phyloP scores from a whole-genome alignment of 192 early-diverging fungal genomes.

The Phlyctochytrium arcticum region DNA sequence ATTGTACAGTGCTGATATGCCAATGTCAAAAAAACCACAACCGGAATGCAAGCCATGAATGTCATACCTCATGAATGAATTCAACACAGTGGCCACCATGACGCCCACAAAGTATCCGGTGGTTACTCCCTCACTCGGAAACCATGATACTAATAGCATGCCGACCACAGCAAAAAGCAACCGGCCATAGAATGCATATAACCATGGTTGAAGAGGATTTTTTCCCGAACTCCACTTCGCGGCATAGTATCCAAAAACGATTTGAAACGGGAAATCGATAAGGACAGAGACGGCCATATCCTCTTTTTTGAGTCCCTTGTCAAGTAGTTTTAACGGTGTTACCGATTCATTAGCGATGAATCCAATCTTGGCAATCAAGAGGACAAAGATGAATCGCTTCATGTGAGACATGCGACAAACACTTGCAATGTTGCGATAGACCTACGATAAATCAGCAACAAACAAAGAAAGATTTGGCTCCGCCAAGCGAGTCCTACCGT shows the following conservation, averaged over 20 bases:
- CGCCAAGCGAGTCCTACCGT: neutral
- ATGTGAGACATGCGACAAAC: constrained; percentile 80
- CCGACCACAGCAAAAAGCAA: constrained; percentile 70
- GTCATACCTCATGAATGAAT: constrained; percentile 72
- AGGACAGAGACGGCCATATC: constrained; percentile 86
- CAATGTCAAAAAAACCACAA: no score
- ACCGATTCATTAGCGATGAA: constrained; percentile 96
- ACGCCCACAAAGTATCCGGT: constrained; percentile 72
- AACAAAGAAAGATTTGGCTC: neutral
- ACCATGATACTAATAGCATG: constrained; percentile 78
- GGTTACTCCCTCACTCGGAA: constrained; percentile 67
- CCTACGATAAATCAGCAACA: constrained; percentile 56
- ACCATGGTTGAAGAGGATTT: constrained; percentile 85
- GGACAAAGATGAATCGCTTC: constrained; percentile 73
- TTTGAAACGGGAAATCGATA: constrained; percentile 95
- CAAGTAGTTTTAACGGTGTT: constrained; percentile 89
- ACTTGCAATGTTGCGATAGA: constrained; percentile 86
- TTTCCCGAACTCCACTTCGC: constrained; percentile 90
- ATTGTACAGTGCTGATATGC: constrained; percentile 91
- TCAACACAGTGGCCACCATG: constrained; percentile 71
- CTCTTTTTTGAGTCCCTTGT: constrained; percentile 92
- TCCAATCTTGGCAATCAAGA: constrained; percentile 87
- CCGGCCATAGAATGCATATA: constrained; percentile 84
- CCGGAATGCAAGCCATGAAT: no score
- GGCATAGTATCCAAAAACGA: constrained; percentile 96